phyloP scores from a whole-genome alignment of 1,284 basidiomycete genomes.

The Tylopilus sp. region DNA sequence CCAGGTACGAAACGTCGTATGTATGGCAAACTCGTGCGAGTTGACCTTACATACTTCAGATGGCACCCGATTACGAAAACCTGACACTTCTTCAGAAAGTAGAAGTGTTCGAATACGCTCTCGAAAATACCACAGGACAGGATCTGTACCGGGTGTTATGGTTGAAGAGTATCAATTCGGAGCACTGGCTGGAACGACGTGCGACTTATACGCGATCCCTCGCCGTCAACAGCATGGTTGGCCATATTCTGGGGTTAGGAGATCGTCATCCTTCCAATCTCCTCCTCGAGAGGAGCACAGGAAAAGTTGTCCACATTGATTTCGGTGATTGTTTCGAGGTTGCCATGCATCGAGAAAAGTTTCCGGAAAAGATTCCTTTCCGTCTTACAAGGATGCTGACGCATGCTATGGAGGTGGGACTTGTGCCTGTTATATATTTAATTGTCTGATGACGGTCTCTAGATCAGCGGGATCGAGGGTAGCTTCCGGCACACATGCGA shows the following conservation, averaged over 20 bases:
- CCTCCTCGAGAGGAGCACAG: slow-evolving; percentile 87
- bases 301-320: slow-evolving; percentile 97
- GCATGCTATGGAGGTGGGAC: slow-evolving; percentile 94
- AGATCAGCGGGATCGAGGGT: slow-evolving; percentile 96
- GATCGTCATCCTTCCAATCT: slow-evolving; percentile 98
- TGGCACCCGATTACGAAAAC: slow-evolving; percentile 99
- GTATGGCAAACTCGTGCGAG: not conserved
- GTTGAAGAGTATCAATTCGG: slow-evolving; percentile 93
- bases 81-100: slow-evolving; percentile 96
- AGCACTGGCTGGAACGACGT: slow-evolving; percentile 96
- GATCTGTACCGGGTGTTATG: slow-evolving; percentile 98
- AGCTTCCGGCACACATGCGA: slow-evolving; percentile 96
- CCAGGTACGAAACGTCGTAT: slow-evolving; percentile 52
- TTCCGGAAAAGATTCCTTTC: slow-evolving; percentile 99
- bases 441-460: slow-evolving; percentile 14
- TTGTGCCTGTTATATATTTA: not conserved
- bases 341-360: slow-evolving; percentile 96
- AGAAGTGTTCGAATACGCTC: slow-evolving; percentile 98
- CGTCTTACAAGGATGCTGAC: slow-evolving; percentile 97
- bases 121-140: slow-evolving; percentile 98
- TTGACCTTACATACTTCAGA: slow-evolving; percentile 47
- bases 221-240: slow-evolving; percentile 95
- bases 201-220: slow-evolving; percentile 97
- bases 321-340: slow-evolving; percentile 96
- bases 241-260: slow-evolving; percentile 96